Percentiles rank a stretch among this genome's conserved stretches.
These are phyloP conservation scores for Helianthus tuberosus DNA, from an alignment of 129 eudicot species.

Conservation along the genomic window DNA sequence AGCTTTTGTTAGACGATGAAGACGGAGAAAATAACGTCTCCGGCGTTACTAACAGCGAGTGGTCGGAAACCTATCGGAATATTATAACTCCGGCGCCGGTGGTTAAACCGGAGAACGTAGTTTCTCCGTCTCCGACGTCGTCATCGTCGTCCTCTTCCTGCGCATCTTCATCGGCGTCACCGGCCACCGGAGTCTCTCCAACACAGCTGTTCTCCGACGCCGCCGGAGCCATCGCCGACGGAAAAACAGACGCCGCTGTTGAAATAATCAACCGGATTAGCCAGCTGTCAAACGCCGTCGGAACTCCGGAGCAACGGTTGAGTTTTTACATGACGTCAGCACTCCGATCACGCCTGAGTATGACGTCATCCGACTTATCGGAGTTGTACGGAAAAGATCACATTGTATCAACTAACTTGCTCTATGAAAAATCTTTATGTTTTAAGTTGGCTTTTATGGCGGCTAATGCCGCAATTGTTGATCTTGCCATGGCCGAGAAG, in stretches of 20 bases:
- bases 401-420: constrained; percentile 41
- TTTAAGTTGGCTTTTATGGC: constrained; percentile 85
- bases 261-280: constrained; percentile 60
- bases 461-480: constrained; percentile 65
- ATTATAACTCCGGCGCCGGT: constrained; percentile 37
- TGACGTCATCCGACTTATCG: constrained; percentile 9
- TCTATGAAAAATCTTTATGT: constrained; percentile 74
- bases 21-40: constrained; percentile 60
- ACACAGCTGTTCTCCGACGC: constrained; percentile 61
- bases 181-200: constrained; percentile 36
- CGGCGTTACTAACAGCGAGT: constrained; percentile 74
- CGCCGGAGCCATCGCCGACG: constrained; percentile 69
- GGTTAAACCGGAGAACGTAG: constrained; percentile 34
- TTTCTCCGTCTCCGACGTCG: constrained; percentile 71
- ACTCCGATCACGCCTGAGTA: constrained; percentile 61
- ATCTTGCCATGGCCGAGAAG: constrained; percentile 36
- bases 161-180: constrained; percentile 68
- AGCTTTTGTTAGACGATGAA: constrained; percentile 68
- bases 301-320: constrained; percentile 70
- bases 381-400: constrained; percentile 71
- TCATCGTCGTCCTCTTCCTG: constrained; percentile 75
- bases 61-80: constrained; percentile 82
- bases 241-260: constrained; percentile 42
- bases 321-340: constrained; percentile 62
- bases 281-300: constrained; percentile 46